These are phyloP conservation scores for Hydnum rufescens DNA, from an alignment of 768 basidiomycete species.

Conservation along the genomic window DNA sequence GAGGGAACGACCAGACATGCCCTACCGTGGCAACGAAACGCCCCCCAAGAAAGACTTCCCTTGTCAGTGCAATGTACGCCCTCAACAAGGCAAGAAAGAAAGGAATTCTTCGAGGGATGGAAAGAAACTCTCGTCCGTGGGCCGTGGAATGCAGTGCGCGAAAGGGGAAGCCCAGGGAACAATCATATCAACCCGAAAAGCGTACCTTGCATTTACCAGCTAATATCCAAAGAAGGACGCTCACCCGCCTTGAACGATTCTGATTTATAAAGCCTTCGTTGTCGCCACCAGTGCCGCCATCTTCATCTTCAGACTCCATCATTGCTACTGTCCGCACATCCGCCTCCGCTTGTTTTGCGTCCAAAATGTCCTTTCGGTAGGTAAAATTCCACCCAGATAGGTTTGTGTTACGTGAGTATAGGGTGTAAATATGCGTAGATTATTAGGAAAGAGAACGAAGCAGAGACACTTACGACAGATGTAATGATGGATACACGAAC, in stretches of 20 bases:
- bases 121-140: too few relatives aligned
- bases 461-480: constrained; percentile 29
- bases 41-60: too few relatives aligned
- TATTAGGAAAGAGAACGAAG: background rate
- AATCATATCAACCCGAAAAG: constrained; percentile 5
- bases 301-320: background rate
- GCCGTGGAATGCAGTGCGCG: background rate
- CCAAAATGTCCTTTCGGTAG: background rate
- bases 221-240: constrained; percentile 41
- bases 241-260: constrained; percentile 33
- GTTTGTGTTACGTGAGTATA: background rate
- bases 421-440: too few relatives aligned
- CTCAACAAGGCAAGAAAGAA: too few relatives aligned
- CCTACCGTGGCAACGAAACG: constrained; percentile 22
- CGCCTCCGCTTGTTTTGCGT: background rate
- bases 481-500: constrained; percentile 50
- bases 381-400: too few relatives aligned
- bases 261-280: background rate
- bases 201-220: constrained; percentile 63
- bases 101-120: too few relatives aligned
- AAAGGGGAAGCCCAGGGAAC: background rate
- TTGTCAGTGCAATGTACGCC: too few relatives aligned
- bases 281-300: background rate
- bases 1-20: constrained; percentile 83
- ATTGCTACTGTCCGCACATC: background rate